Evolutionary conservation across 352 stramenopile species (phyloP).

Genomic region (Globisporangium polare): DNA sequence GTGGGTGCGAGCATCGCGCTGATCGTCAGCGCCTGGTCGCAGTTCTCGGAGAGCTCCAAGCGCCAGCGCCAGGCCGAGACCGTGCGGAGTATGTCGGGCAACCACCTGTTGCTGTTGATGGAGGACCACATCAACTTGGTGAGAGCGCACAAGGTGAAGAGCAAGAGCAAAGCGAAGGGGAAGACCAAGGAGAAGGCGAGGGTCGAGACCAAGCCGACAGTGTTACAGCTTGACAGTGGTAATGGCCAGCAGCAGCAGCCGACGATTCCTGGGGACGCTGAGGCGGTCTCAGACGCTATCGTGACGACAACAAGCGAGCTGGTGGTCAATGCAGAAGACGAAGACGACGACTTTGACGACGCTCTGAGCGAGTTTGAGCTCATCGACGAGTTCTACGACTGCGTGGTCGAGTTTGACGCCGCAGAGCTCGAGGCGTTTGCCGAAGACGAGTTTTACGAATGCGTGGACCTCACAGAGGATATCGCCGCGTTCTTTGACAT

Average conservation of each 20-base stretch:
- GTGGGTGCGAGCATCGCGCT: conserved; percentile 74
- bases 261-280: not conserved
- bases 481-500: conserved; percentile 44
- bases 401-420: conserved; percentile 52
- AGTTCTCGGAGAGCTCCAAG: conserved; percentile 69
- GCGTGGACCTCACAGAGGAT: conserved; percentile 58
- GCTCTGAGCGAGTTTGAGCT: conserved; percentile 27
- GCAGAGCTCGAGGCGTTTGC: conserved; percentile 54
- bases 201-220: conserved; percentile 12
- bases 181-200: conserved; percentile 15
- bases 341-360: not conserved
- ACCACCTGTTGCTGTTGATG: conserved; percentile 67
- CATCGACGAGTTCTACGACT: conserved; percentile 87
- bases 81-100: conserved; percentile 67
- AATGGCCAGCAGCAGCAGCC: not conserved
- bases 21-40: conserved; percentile 76
- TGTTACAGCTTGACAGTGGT: not conserved
- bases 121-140: conserved; percentile 49
- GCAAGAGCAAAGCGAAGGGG: not conserved
- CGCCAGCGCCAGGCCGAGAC: conserved; percentile 62
- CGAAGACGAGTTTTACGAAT: conserved; percentile 87
- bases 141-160: conserved; percentile 20
- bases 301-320: not conserved
- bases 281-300: not conserved
- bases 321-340: not conserved